Evolutionary conservation across 495 filamentous ascomycete species (phyloP).

Genomic region (Penicillium lagena): DNA sequence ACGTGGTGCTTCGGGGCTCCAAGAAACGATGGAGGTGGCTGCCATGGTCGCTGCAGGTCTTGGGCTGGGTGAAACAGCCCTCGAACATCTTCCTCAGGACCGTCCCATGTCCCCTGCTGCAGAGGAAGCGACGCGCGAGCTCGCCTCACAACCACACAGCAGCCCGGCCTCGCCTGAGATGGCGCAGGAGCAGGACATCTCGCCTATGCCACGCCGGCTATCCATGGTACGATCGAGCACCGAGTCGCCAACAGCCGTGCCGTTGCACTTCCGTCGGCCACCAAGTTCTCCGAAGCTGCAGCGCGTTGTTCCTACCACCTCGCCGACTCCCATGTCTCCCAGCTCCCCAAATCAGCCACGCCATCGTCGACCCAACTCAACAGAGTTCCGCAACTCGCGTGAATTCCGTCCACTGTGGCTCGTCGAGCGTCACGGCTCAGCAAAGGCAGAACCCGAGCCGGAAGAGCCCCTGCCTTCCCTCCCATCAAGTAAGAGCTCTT

Average conservation of each 20-base stretch:
- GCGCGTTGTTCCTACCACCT: slow-evolving; percentile 27
- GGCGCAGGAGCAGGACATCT: slow-evolving; percentile 6
- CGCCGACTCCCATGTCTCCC: slow-evolving; percentile 17
- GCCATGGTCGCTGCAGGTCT: slow-evolving; percentile 10
- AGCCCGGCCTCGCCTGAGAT: slow-evolving; percentile 31
- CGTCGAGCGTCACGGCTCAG: slow-evolving; percentile 38
- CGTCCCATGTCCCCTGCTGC: slow-evolving; percentile 29
- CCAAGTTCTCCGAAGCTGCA: slow-evolving; percentile 33
- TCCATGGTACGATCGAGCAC: slow-evolving; percentile 25
- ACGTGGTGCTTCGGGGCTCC: slow-evolving; percentile 34
- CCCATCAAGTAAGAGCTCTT: slow-evolving; percentile 44
- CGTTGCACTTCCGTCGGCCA: slow-evolving; percentile 41
- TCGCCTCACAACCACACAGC: slow-evolving; percentile 27
- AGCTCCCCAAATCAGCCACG: slow-evolving; percentile 28
- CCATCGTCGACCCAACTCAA: slow-evolving; percentile 35
- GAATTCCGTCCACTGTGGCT: slow-evolving; percentile 46
- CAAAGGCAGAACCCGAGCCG: slow-evolving; percentile 28
- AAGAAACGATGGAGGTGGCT: slow-evolving; percentile 12
- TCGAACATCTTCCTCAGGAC: slow-evolving; percentile 27
- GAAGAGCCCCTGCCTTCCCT: slow-evolving; percentile 41
- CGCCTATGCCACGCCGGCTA: slow-evolving; percentile 17
- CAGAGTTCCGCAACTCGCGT: slow-evolving; percentile 40
- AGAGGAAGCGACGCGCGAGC: slow-evolving; percentile 25
- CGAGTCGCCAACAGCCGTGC: slow-evolving; percentile 44
- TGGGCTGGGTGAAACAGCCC: slow-evolving; percentile 11